These are phyloP conservation scores for Earliella scabrosa DNA, from an alignment of 1,284 basidiomycete genomes.

Conservation along the genomic window DNA sequence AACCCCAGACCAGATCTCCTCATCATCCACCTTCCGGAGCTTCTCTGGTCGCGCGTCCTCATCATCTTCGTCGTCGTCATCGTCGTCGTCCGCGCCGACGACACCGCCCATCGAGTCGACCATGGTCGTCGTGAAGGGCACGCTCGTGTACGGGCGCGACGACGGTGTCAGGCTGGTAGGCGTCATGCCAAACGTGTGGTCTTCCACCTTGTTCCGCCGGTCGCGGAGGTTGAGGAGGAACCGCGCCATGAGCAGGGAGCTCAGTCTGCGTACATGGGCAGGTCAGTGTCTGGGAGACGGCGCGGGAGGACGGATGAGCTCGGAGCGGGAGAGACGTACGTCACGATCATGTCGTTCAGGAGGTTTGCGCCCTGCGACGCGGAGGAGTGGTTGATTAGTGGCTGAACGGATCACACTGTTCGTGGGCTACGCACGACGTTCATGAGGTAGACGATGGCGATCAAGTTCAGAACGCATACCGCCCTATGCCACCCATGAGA, in stretches of 20 bases:
- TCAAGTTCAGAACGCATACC: slow-evolving; percentile 16
- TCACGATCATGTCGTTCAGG: slow-evolving; percentile 23
- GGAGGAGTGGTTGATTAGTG: not conserved
- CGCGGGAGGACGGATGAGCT: too few species aligned
- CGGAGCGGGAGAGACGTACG: slow-evolving; percentile 16
- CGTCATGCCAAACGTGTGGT: not conserved
- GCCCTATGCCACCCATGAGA: slow-evolving; percentile 3
- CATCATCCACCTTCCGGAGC: not conserved
- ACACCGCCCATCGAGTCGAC: slow-evolving; percentile 4
- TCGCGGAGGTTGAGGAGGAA: slow-evolving; percentile 26
- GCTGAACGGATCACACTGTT: too few species aligned
- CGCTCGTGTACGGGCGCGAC: not conserved
- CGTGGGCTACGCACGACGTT: slow-evolving; percentile 5
- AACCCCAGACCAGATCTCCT: not conserved
- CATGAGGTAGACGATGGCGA: slow-evolving; percentile 18
- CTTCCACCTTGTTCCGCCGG: slow-evolving; percentile 10
- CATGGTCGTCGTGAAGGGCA: not conserved
- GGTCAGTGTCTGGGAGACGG: not conserved
- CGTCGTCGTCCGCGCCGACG: not conserved
- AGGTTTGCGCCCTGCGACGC: slow-evolving; percentile 13
- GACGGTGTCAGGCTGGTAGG: not conserved
- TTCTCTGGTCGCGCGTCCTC: not conserved
- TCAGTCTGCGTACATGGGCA: slow-evolving; percentile 5
- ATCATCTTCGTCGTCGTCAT: not conserved
- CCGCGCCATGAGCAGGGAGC: slow-evolving; percentile 23